Percentiles rank a stretch among this genome's conserved stretches.
phyloP scores from a whole-genome alignment of 768 basidiomycete genomes.

The Asterophora lycoperdoides region DNA sequence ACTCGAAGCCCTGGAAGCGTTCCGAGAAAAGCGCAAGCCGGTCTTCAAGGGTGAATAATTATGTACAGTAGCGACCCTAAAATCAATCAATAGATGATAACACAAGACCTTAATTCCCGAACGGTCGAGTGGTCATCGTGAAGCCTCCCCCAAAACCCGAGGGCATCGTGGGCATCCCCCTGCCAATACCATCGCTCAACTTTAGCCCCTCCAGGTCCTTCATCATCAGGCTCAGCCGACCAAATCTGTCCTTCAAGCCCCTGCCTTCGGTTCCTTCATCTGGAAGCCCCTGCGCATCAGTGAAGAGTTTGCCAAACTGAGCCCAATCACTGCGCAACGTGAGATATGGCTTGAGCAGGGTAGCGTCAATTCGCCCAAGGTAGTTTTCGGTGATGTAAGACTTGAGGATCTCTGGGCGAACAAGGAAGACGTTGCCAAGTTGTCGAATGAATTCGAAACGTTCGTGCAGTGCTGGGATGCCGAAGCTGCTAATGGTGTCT shows the following conservation, averaged over 20 bases:
- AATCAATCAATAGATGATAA: conserved; percentile 18
- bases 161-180: conserved; percentile 55
- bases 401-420: conserved; percentile 90
- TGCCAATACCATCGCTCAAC: conserved; percentile 52
- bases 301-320: conserved; percentile 78
- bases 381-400: conserved; percentile 95
- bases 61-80: conserved; percentile 16
- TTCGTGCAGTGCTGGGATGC: conserved; percentile 79
- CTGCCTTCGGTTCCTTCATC: conserved; percentile 41
- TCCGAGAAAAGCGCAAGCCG: conserved; percentile 77
- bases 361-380: conserved; percentile 86
- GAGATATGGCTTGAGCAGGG: conserved; percentile 85
- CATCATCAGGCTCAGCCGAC: conserved; percentile 80
- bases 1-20: conserved; percentile 79
- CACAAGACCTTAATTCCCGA: conserved; percentile 28
- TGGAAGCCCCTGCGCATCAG: conserved; percentile 46
- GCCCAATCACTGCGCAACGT: conserved; percentile 89
- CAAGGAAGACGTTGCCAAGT: conserved; percentile 94
- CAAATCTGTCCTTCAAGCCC: conserved; percentile 61
- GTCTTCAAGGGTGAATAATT: conserved; percentile 75
- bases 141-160: conserved; percentile 52
- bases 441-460: conserved; percentile 98
- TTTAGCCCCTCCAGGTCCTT: conserved; percentile 76
- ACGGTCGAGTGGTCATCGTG: conserved; percentile 41
- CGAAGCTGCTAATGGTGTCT: conserved; percentile 81